Evolutionary conservation across 129 eudicot genomes (phyloP), one percentile per base, ranked within the genome.

Genomic region (Escallonia rubra): DNA sequence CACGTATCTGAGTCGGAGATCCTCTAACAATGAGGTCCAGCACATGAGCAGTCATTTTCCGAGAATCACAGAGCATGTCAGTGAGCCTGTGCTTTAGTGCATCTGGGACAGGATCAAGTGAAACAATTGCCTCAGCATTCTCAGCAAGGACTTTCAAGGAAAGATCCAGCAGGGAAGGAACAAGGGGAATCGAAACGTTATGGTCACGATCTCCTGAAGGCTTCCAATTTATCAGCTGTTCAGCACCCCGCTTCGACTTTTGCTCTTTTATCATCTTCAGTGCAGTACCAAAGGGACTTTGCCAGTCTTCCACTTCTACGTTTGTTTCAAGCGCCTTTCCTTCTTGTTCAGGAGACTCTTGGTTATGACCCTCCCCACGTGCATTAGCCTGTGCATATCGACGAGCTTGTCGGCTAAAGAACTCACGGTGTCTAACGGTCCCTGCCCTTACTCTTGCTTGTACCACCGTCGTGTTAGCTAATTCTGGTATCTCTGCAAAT

Each of bases 101-200:
- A 52, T 73, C 78, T 4, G 89, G 89, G n/a, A 78, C 65, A 46
- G 44, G 51, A 52, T 80, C 73, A 40, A 87, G 80, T 2, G 89
- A 87, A 64, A 66, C 65, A 56, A 86, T 63, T 10, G 63, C 81
- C 41, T 80, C 84, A 45, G 84, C 76, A 70, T 79, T 74, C 68
- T 78, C 63, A 6, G 84, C 82, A 72, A 86, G 89, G 65, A 57
- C 77, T 47, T 70, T 68, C 69, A 86, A 45, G 13, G 80, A 68
- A 69, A 86, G 73, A 72, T 86, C 79, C 69, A 83, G 54, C 66
- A 83, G 65, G 1, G 94, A 78, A 75, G 89, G 87, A 57, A 65
- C 78, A 71, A 58, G 12, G 15, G 59, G 70, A 60, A 47, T 72
- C 41, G 45, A 23, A 39, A 63, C 44, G 7, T 48, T 57, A 9